Base-by-base conservation (phyloP, 768 basidiomycete genomes). In the Suillus subalutaceus region DNA sequence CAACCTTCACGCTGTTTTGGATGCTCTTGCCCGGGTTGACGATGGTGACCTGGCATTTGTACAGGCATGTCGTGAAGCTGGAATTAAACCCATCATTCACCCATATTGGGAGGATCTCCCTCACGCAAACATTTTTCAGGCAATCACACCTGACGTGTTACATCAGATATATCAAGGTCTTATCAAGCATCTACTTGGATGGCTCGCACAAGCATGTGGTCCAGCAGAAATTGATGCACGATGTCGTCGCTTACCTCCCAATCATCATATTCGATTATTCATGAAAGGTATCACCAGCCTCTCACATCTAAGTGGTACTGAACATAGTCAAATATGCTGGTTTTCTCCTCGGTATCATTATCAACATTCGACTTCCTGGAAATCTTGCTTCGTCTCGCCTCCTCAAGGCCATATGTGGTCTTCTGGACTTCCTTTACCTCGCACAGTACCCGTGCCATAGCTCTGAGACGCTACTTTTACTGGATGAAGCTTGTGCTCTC, bases 131-230 rank as follows among this genome's bases (percentile, higher is more conserved):
- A 71, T 74, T n/a, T 67, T 65, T 59, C 57, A 30, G 16, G 43
- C 67, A 5, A 67, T 74, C 26, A 78, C 75, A 9, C 77, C 79
- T 1, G 77, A 81, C 60, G 67, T 78, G 18, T 72, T 81, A 0
- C 79, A 81, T 60, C 77, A 80, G 62, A 68, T 81, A 1, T 71
- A 74, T 41, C 76, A 80, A 68, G 80, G 80, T 4, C 65, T 79
- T 10, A 68, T 80, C 37, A 78, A 78, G 61, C 76, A 81, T 62
- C 58, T 80, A 8, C 63, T 79, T 26, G 6, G 37, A 1, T 82
- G 80, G 80, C 43, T 81, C 15, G 68, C 58, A 16, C 5, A 63
- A 3, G 69, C 71, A 0, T 77, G 57, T 60, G 73, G 75, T 0
- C 63, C 69, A 12, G 67, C 61, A 7, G 80, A 83, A 65, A 74